These are phyloP conservation scores for Anthoceros angustus DNA, from an alignment of 225 moss, liverwort and hornwort species.

Conservation along the genomic window DNA sequence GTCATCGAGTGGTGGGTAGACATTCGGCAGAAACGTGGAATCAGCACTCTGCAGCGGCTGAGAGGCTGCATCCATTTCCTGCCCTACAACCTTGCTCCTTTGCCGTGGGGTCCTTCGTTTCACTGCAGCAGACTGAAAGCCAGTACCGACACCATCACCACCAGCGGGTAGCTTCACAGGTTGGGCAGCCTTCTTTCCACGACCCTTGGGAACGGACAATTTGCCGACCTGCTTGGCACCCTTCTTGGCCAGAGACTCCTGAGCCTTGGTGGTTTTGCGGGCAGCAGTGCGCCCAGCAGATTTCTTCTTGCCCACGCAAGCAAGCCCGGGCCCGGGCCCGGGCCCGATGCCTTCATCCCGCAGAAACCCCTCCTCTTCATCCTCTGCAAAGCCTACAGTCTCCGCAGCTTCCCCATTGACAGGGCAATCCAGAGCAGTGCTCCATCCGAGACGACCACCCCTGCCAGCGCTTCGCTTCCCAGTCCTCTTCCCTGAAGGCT, in stretches of 20 bases:
- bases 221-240: not conserved
- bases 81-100: not conserved
- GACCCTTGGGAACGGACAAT: not conserved
- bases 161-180: not conserved
- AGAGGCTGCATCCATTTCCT: not conserved
- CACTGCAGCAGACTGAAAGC: not conserved
- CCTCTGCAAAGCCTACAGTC: not conserved
- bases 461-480: not conserved
- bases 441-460: constrained; percentile 2
- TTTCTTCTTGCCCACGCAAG: not conserved
- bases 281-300: not conserved
- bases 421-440: not conserved
- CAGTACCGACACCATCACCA: not conserved
- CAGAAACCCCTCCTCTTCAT: not conserved
- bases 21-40: no score
- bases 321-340: not conserved
- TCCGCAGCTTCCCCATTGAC: not conserved
- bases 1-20: no score
- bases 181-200: not conserved
- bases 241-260: no score
- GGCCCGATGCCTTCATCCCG: not conserved
- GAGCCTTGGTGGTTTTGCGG: no score
- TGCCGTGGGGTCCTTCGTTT: constrained; percentile 1
- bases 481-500: not conserved
- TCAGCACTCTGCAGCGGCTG: no score